Evolutionary conservation across 2,329 filamentous ascomycete species (phyloP).

Genomic region (Fusarium decemcellulare): DNA sequence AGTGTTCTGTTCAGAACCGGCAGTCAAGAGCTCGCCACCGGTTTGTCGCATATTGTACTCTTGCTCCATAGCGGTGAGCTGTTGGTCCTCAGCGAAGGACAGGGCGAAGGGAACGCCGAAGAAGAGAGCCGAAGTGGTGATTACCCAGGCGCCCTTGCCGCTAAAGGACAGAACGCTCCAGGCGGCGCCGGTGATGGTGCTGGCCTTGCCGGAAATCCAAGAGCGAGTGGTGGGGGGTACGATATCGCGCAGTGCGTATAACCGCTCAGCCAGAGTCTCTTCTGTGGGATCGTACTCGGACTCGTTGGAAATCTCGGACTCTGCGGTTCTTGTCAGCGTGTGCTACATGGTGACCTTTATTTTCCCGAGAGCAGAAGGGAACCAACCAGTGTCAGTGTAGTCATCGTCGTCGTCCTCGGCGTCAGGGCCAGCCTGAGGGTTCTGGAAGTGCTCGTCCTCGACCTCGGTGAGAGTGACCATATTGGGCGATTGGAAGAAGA

Average conservation of each 20-base stretch:
- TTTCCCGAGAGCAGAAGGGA: slow-evolving; percentile 14
- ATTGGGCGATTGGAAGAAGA: slow-evolving; percentile 53
- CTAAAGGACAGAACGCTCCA: slow-evolving; percentile 76
- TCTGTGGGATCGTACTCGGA: slow-evolving; percentile 74
- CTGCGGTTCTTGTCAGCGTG: slow-evolving; percentile 62
- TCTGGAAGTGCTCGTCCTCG: slow-evolving; percentile 93
- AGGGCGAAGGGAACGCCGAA: slow-evolving; percentile 94
- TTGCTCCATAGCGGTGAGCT: slow-evolving; percentile 97
- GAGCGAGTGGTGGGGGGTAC: slow-evolving; percentile 80
- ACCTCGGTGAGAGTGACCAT: slow-evolving; percentile 99
- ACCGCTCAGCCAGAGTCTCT: slow-evolving; percentile 76
- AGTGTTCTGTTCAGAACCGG: slow-evolving; percentile 60
- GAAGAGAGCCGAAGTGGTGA: slow-evolving; percentile 90
- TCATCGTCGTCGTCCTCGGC: slow-evolving; percentile 89
- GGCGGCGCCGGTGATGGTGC: slow-evolving; percentile 64
- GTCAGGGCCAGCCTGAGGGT: slow-evolving; percentile 76
- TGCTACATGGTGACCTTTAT: neutral
- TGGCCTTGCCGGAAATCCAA: slow-evolving; percentile 73
- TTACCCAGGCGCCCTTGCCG: slow-evolving; percentile 91
- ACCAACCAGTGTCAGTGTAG: slow-evolving; percentile 91
- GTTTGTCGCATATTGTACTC: slow-evolving; percentile 97
- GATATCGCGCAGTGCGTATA: slow-evolving; percentile 82
- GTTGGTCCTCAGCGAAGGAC: slow-evolving; percentile 95
- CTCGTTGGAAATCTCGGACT: slow-evolving; percentile 88
- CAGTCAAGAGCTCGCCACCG: slow-evolving; percentile 79